Percentiles rank a stretch among this genome's conserved stretches.
phyloP scores from a whole-genome alignment of 148 eudicot genomes.

The Rhododendron molle region DNA sequence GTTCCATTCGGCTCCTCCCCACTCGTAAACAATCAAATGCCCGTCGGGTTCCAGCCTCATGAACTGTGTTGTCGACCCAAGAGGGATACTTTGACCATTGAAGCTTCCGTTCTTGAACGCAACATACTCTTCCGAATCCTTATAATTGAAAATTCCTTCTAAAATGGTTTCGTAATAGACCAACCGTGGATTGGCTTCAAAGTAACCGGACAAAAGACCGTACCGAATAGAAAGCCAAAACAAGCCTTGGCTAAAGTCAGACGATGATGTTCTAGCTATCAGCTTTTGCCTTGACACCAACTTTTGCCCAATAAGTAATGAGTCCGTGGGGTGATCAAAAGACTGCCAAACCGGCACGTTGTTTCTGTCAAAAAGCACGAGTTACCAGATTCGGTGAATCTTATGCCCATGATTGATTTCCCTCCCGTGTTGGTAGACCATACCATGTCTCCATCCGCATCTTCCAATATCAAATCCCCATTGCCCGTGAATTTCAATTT shows the following conservation, averaged over 20 bases:
- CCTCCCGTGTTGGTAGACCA: slow-evolving; percentile 32
- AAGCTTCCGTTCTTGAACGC: slow-evolving; percentile 11
- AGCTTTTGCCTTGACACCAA: slow-evolving; percentile 19
- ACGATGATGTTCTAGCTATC: slow-evolving; percentile 12
- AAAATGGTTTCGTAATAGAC: background rate
- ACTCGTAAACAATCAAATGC: slow-evolving; percentile 24
- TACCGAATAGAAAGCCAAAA: background rate
- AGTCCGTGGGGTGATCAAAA: slow-evolving; percentile 2
- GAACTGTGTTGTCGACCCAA: slow-evolving; percentile 17
- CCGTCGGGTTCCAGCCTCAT: slow-evolving; percentile 27
- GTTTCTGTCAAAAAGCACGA: slow-evolving; percentile 18
- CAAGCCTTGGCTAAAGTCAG: slow-evolving; percentile 13
- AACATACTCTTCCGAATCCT: too few species aligned
- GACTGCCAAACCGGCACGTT: slow-evolving; percentile 26
- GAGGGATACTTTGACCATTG: background rate
- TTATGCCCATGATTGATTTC: slow-evolving; percentile 20
- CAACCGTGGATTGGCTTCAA: slow-evolving; percentile 15
- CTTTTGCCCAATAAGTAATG: slow-evolving; percentile 28
- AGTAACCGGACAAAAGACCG: background rate
- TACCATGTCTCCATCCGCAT: slow-evolving; percentile 15
- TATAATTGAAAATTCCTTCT: too few species aligned
- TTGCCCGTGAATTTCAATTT: slow-evolving; percentile 14
- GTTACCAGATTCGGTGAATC: slow-evolving; percentile 25
- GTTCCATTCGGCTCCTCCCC: background rate
- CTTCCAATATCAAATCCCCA: slow-evolving; percentile 26